Evolutionary conservation across 1,284 basidiomycete genomes (phyloP), one percentile per base, ranked within the genome.

Genomic region (Ganoderma sinense): DNA sequence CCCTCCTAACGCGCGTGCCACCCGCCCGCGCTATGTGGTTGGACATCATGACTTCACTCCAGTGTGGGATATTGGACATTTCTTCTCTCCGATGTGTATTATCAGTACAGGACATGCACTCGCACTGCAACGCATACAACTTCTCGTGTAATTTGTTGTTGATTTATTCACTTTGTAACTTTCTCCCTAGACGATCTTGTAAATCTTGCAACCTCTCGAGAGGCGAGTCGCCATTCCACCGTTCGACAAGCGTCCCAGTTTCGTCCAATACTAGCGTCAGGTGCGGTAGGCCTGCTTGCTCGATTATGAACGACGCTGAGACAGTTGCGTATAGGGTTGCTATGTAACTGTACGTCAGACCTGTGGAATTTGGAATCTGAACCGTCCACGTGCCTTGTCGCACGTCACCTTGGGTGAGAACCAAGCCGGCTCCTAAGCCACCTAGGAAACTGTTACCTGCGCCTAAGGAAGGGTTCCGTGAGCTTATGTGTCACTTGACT

Each of bases 371-470:
- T 40, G 10, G 39, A 40, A 4, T 10, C 29, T 7, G n/a, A 62
- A 45, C 31, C 31, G 41, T 63, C 33, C 8, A 75, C 84, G 71
- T 72, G 94, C 94, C 94, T 83, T 89, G 81, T 61, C 86, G 84
- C 14, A 91, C 80, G 77, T 96, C 87, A 0, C 88, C 89, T 29
- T 85, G 75, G 39, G 86, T 81, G 59, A 91, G 74, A 16, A 84
- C 71, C 62, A 97, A 78, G 0, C 95, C 95, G 6, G 94, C 95
- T 18, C 88, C 89, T 10, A 97, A 83, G 0, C 95, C 94, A 13
- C 96, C 96, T 41, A 97, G 82, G 79, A 97, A 97, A 64, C 89
- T 88, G 80, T 97, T 97, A 13, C 96, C 96, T 6, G 94, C 95
- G 56, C 94, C 94, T 94, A 67, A 43, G 48, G 48, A 53, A n/a